These are phyloP conservation scores for Neofusicoccum parvum DNA, from an alignment of 2,329 filamentous ascomycete species.

Conservation along the genomic window DNA sequence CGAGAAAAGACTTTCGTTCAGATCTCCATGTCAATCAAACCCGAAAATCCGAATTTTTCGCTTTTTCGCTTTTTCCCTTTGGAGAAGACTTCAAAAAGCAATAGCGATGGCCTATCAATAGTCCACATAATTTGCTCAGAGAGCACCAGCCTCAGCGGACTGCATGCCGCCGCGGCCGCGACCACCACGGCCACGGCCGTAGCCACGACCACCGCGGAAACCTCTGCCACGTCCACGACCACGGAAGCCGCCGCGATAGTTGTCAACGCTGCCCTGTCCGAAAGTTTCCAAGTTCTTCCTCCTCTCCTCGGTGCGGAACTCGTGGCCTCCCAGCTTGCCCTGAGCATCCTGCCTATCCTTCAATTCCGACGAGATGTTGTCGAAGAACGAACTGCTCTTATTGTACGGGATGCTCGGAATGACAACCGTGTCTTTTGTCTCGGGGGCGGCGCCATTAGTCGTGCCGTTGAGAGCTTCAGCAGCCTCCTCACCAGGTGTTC, in stretches of 20 bases:
- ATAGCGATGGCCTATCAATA: background rate
- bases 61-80: background rate
- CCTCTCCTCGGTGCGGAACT: conserved; percentile 91
- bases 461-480: conserved; percentile 35
- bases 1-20: background rate
- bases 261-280: conserved; percentile 92
- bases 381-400: conserved; percentile 89
- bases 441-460: conserved; percentile 32
- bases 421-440: conserved; percentile 48
- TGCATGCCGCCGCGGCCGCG: conserved; percentile 5
- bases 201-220: conserved; percentile 48
- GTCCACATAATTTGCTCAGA: background rate
- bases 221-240: conserved; percentile 71
- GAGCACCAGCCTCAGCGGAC: conserved; percentile 3
- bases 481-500: conserved; percentile 37
- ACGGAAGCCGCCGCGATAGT: conserved; percentile 74
- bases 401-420: conserved; percentile 66
- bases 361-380: conserved; percentile 94
- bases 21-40: background rate
- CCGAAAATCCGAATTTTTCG: background rate
- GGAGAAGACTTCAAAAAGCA: background rate
- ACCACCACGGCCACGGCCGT: conserved; percentile 47
- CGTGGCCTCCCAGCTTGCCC: conserved; percentile 71
- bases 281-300: conserved; percentile 95
- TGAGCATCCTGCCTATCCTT: conserved; percentile 80